Base-by-base conservation (phyloP, 805 yeast genomes). In the Yarrowia divulgata region DNA sequence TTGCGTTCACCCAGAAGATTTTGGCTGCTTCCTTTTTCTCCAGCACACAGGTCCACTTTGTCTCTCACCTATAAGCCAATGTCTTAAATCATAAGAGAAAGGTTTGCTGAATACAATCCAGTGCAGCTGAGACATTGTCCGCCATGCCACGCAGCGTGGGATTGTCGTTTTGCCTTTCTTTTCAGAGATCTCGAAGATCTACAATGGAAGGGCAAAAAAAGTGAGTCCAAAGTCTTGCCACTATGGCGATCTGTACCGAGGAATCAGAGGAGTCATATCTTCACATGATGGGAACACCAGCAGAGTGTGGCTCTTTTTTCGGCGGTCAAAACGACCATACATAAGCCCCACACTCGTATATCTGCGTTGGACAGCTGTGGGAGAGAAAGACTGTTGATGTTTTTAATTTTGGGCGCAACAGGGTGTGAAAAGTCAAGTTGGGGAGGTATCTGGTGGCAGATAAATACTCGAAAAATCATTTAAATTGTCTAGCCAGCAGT, bases 81-180 rank as follows among this genome's bases (percentile, higher is more conserved):
- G 60, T 54, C 60, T 52, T 13, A 8, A 54, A 54, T 54, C 60
- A 54, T 54, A 54, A 54, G 60, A 54, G 29, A 54, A 54, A 54
- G 45, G 60, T 54, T 54, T 54, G 42, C 57, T 18, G n/a, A n/a
- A 52, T n/a, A 52, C 57, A 52, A 34, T 54, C 58, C 58, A 54
- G 43, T 19, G 43, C 58, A 54, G 58, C 43, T 54, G 43, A 54
- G 58, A 54, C 58, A 54, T 18, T 37, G 58, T 54, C 43, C 58
- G 40, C 58, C 32, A 54, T 37, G 37, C 3, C 43, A 54, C 43
- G 43, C 43, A 37, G 58, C 42, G 58, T 54, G 43, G 58, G 58
- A 23, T 37, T 3, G 3, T 23, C 29, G 29, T 39, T 19, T 54
- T 37, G 32, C 29, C 23, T 39, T 37, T 54, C 18, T 16, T 14